These are phyloP conservation scores for Pontederia paniculata DNA, from an alignment of 176 grass and related monocot species.

Conservation along the genomic window DNA sequence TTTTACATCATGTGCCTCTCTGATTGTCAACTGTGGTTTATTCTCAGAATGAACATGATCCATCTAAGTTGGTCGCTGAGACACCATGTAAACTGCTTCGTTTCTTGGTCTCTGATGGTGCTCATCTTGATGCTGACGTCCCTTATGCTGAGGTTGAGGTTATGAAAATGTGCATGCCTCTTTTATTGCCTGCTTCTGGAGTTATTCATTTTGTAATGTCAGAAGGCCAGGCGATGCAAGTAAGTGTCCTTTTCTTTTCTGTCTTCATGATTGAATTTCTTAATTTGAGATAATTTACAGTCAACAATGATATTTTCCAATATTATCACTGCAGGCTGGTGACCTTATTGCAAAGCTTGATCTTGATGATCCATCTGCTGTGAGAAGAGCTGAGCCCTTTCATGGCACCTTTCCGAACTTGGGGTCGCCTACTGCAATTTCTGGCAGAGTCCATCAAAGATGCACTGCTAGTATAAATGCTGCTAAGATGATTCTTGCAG, in stretches of 20 bases:
- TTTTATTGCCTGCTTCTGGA: conserved; percentile 86
- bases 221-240: conserved; percentile 98
- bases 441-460: conserved; percentile 93
- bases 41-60: conserved; percentile 88
- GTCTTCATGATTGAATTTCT: background rate
- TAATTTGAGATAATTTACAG: background rate
- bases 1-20: too few relatives aligned
- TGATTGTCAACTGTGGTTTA: background rate
- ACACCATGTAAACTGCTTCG: conserved; percentile 98
- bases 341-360: conserved; percentile 89
- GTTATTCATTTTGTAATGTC: conserved; percentile 82
- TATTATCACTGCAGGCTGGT: conserved; percentile 42
- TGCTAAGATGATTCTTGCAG: conserved; percentile 91
- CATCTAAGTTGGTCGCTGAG: conserved; percentile 91
- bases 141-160: conserved; percentile 98
- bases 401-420: conserved; percentile 82
- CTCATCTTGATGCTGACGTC: conserved; percentile 79
- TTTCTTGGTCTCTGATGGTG: conserved; percentile 82
- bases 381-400: conserved; percentile 91
- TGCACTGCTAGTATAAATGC: conserved; percentile 69
- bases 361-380: conserved; percentile 90
- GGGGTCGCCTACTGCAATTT: conserved; percentile 76
- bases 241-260: conserved; percentile 3
- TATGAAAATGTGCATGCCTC: conserved; percentile 99
- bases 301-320: conserved; percentile 8